Percentiles rank a stretch among this genome's conserved stretches.
Conservation (phyloP, 2,329 filamentous ascomycete species). For the Ceratocystis ficicola region DNA sequence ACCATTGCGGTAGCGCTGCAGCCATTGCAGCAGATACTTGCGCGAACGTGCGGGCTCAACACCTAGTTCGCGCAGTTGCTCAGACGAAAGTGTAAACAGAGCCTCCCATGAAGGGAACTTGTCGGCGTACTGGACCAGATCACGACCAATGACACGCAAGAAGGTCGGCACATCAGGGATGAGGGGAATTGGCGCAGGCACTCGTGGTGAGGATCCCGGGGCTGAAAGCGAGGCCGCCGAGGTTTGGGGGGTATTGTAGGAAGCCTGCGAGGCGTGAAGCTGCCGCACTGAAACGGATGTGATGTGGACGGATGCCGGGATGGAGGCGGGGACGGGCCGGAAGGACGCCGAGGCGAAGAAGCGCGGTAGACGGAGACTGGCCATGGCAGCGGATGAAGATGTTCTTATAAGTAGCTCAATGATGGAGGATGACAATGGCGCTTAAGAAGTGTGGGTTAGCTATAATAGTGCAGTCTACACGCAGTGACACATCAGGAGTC, state of each 20-base stretch:
- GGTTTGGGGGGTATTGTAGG: neutral
- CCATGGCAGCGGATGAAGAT: neutral
- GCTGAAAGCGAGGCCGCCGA: neutral
- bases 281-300: neutral
- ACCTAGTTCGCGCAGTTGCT: constrained; percentile 69
- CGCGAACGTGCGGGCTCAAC: constrained; percentile 74
- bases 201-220: constrained; percentile 4
- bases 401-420: neutral
- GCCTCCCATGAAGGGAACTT: constrained; percentile 88
- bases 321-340: neutral
- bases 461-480: neutral
- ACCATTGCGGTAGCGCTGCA: constrained; percentile 69
- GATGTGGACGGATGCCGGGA: neutral
- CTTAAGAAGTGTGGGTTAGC: neutral
- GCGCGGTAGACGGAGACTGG: constrained; percentile 14
- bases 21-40: constrained; percentile 76
- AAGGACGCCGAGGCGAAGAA: constrained; percentile 10
- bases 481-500: too few relatives aligned
- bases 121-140: constrained; percentile 64
- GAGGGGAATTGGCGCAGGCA: constrained; percentile 57
- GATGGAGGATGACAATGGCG: neutral
- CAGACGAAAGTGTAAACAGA: constrained; percentile 68
- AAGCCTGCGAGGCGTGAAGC: neutral
- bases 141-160: constrained; percentile 80
- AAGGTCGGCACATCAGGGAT: constrained; percentile 78